A percentile compares a stretch with the other conserved stretches of the same genome.
phyloP scores from a whole-genome alignment of 139 green algal species.

The Eudorina sp. region DNA sequence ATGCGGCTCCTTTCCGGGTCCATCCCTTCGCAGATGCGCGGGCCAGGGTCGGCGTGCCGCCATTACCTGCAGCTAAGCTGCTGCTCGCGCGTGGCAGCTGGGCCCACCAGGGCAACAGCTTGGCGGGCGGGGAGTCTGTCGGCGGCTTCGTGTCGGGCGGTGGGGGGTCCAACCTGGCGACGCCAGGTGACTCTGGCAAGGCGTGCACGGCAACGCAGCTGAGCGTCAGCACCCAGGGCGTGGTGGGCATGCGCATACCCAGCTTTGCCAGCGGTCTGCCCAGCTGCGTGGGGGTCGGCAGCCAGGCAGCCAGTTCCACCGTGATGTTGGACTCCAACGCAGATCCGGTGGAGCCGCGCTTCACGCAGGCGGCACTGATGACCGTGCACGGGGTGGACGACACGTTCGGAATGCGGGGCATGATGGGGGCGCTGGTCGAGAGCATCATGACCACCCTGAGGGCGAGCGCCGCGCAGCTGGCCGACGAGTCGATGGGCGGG shows the following conservation, averaged over 20 bases:
- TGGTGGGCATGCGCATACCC: not conserved
- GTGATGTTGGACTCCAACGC: not conserved
- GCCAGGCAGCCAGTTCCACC: not conserved
- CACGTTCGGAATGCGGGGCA: not conserved
- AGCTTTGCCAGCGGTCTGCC: not conserved
- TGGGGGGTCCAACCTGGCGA: no score
- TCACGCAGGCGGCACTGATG: not conserved
- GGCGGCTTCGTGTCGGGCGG: no score
- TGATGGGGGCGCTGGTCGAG: conserved; percentile 27
- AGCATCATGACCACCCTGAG: conserved; percentile 3
- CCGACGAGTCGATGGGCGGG: no score
- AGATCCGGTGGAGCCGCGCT: not conserved
- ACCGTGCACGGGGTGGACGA: conserved; percentile 7
- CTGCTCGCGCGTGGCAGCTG: no score
- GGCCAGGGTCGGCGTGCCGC: no score
- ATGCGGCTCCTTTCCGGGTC: no score
- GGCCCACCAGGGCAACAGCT: no score
- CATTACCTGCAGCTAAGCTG: no score
- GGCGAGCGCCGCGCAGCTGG: not conserved
- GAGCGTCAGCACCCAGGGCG: not conserved
- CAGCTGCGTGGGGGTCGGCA: not conserved
- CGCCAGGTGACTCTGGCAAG: no score
- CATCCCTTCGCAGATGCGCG: no score
- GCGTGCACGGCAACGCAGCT: no score
- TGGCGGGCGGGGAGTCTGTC: no score